phyloP scores from a whole-genome alignment of 257 asterid genomes.

The Nicotiana paniculata region DNA sequence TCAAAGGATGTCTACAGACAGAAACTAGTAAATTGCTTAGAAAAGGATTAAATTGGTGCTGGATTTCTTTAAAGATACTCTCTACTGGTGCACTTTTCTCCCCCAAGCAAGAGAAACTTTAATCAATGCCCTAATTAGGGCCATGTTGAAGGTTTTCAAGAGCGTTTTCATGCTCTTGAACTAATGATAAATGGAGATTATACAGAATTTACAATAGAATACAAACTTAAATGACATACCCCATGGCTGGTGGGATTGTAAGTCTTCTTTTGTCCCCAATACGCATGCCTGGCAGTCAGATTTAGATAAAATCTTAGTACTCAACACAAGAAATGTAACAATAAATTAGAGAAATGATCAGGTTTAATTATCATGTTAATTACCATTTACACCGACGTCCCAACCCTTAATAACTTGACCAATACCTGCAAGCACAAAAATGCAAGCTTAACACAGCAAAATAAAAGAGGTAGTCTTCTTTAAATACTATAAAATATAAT shows the following conservation, averaged over 20 bases:
- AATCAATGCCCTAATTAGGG: neutral
- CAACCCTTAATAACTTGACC: slow-evolving; percentile 96
- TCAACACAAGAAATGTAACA: neutral
- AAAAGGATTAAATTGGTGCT: neutral
- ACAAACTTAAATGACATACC: slow-evolving; percentile 39
- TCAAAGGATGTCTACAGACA: neutral
- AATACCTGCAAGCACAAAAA: slow-evolving; percentile 47
- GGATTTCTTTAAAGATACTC: neutral
- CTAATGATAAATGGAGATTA: neutral
- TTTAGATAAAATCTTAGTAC: neutral
- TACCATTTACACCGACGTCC: slow-evolving; percentile 97
- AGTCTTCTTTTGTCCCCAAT: slow-evolving; percentile 88
- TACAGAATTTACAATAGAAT: neutral
- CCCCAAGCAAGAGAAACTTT: neutral
- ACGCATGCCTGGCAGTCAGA: slow-evolving; percentile 74
- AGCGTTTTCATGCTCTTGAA: neutral
- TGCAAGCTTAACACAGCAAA: slow-evolving; percentile 3
- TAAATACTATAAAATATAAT: slow-evolving; percentile 7
- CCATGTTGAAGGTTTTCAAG: neutral
- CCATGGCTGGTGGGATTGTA: slow-evolving; percentile 96
- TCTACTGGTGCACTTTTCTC: neutral
- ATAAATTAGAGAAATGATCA: neutral
- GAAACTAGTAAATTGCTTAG: neutral
- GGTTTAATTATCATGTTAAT: slow-evolving; percentile 7
- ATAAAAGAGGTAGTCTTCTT: neutral